Evolutionary conservation across 2,329 filamentous ascomycete genomes (phyloP).

Genomic region (Venturia effusa): DNA sequence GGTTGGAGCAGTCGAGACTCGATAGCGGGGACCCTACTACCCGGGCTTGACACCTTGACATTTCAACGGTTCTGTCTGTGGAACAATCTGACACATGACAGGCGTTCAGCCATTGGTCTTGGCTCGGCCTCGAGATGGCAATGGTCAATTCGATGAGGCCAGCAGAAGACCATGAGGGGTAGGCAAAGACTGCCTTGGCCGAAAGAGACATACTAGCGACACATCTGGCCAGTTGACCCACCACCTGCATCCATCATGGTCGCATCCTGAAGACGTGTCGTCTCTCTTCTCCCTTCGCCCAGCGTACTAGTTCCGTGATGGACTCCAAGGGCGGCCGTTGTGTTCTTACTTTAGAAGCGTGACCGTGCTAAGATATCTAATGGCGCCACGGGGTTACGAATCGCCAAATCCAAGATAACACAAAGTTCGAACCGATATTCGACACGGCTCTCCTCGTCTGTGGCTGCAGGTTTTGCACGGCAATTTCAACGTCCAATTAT

Average conservation of each 20-base stretch:
- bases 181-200: not conserved
- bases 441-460: not conserved
- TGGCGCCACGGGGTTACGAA: not conserved
- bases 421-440: not conserved
- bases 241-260: not conserved
- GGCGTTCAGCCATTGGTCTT: too few relatives aligned
- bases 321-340: too few relatives aligned
- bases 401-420: not conserved
- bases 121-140: not conserved
- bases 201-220: too few relatives aligned
- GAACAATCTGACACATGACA: too few relatives aligned
- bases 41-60: not conserved
- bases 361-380: not conserved
- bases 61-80: not conserved
- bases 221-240: not conserved
- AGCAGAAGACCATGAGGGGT: not conserved
- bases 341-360: not conserved
- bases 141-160: not conserved
- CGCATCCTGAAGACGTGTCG: not conserved
- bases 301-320: not conserved
- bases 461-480: not conserved
- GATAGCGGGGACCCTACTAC: not conserved
- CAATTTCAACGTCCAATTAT: not conserved
- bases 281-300: not conserved
- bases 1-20: not conserved